These are phyloP conservation scores for Lipomyces spencermartinsiae DNA, from an alignment of 805 yeast species.

Conservation along the genomic window DNA sequence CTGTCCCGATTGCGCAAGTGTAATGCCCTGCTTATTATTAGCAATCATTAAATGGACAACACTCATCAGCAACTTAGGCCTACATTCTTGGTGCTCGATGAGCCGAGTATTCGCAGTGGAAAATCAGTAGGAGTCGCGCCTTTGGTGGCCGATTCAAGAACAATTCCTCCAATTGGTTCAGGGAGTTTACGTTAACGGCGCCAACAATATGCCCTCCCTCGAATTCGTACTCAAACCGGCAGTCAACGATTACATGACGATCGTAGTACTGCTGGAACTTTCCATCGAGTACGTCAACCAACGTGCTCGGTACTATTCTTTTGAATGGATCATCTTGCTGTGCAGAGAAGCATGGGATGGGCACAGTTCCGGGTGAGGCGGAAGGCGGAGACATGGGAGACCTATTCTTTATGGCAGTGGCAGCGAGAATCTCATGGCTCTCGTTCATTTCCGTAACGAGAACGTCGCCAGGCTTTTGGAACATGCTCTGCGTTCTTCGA, in stretches of 20 bases:
- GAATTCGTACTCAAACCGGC: slow-evolving; percentile 91
- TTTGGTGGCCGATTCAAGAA: slow-evolving; percentile 50
- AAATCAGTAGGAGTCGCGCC: slow-evolving; percentile 63
- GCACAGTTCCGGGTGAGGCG: slow-evolving; percentile 20
- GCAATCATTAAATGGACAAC: not conserved
- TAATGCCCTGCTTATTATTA: slow-evolving; percentile 55
- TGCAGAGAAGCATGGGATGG: slow-evolving; percentile 26
- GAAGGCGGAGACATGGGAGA: slow-evolving; percentile 34
- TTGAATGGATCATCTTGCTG: slow-evolving; percentile 62
- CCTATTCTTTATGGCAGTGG: slow-evolving; percentile 15
- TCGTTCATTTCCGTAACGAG: slow-evolving; percentile 48
- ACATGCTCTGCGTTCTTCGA: slow-evolving; percentile 73
- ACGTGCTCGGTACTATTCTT: slow-evolving; percentile 65
- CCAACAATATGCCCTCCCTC: slow-evolving; percentile 90
- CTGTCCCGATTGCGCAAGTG: slow-evolving; percentile 87
- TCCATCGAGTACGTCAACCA: slow-evolving; percentile 65
- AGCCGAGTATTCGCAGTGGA: slow-evolving; percentile 94
- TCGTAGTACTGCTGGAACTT: slow-evolving; percentile 59
- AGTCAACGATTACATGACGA: slow-evolving; percentile 71
- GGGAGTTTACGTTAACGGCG: slow-evolving; percentile 78
- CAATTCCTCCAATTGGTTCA: slow-evolving; percentile 66
- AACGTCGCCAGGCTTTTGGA: slow-evolving; percentile 60
- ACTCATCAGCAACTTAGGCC: not conserved
- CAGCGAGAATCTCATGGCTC: slow-evolving; percentile 25
- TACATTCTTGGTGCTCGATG: slow-evolving; percentile 89